Percentiles rank a stretch among this genome's conserved stretches.
Evolutionary conservation across 2,329 filamentous ascomycete genomes (phyloP).

Genomic region (Aspergillus versicolor): DNA sequence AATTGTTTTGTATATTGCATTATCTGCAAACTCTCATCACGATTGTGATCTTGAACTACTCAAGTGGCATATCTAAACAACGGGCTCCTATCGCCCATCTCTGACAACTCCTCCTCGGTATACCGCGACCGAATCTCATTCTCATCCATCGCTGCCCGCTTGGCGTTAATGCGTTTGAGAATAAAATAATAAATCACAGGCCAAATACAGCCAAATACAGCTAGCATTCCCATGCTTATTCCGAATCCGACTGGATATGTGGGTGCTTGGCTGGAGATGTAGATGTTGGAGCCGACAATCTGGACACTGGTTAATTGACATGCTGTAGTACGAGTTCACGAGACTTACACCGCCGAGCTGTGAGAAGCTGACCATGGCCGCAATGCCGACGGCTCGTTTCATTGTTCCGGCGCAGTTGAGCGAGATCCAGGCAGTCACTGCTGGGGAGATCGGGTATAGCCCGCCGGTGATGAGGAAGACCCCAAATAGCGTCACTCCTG

Average conservation of each 20-base stretch:
- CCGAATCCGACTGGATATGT: neutral
- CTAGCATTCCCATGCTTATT: conserved; percentile 40
- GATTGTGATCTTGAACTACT: neutral
- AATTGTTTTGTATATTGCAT: no score
- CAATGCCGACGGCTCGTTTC: conserved; percentile 47
- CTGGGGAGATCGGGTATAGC: conserved; percentile 46
- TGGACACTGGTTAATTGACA: neutral
- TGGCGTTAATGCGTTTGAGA: neutral
- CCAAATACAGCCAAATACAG: conserved; percentile 24
- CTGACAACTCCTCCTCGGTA: conserved; percentile 6
- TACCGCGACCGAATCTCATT: conserved; percentile 1
- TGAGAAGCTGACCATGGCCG: conserved; percentile 31
- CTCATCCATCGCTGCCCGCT: neutral
- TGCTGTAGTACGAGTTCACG: no score
- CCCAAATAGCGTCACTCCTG: conserved; percentile 42
- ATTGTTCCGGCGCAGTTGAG: conserved; percentile 18
- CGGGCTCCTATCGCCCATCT: conserved; percentile 6
- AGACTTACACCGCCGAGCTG: neutral
- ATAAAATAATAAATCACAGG: neutral
- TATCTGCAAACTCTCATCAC: no score
- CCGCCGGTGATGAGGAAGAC: conserved; percentile 46
- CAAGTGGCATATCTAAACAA: conserved; percentile 5
- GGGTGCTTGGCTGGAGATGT: conserved; percentile 1
- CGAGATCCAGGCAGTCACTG: conserved; percentile 39
- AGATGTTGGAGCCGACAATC: conserved; percentile 6